Base-by-base conservation (phyloP, 2,329 filamentous ascomycete species). In the Hypoxylon sp. region DNA sequence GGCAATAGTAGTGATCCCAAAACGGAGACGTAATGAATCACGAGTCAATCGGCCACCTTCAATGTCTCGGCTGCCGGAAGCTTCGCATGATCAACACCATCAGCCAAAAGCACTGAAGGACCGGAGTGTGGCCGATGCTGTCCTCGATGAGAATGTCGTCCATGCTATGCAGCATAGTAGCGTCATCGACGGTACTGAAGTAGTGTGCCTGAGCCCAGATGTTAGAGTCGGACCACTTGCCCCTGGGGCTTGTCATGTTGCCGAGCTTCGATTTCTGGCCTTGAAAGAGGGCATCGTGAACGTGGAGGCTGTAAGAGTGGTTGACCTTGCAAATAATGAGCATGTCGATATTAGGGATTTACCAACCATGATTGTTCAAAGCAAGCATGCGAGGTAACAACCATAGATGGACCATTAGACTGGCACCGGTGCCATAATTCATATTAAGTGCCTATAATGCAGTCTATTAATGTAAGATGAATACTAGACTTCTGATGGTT, bases 141-240 rank as follows among this genome's bases (percentile, higher is more conserved):
- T 93, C 25, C 79, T 92, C 4, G 91, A 94, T 72, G 90, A 93
- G 67, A 91, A 89, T 62, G 83, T 91, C 30, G 83, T 93, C 36
- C 89, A 93, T 75, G 90, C 89, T 17, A 87, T 91, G 82, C 91
- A 93, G 76, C 88, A 87, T 75, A 89, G 85, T 75, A 88, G 89
- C 17, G 81, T 85, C 25, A 81, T 89, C 25, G 90, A 92, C 63
- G 81, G 84, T 9, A 86, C 89, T 2, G 90, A 93, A 70, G 80
- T 94, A 32, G 83, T 93, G n/a, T 93, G 90, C 74, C 81, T 94
- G 53, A 93, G 89, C 63, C 90, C 91, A 3, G 92, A 94, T 77
- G 87, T 90, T 23, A 84, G 91, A 32, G 86, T 94, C 30, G 92
- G 92, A 0, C 91, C 91, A 32, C 80, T 96, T 38, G 87, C 89